Evolutionary conservation across 164 flowering plant genomes (phyloP), one percentile per base, ranked within the genome.

Genomic region (Houttuynia cordata): DNA sequence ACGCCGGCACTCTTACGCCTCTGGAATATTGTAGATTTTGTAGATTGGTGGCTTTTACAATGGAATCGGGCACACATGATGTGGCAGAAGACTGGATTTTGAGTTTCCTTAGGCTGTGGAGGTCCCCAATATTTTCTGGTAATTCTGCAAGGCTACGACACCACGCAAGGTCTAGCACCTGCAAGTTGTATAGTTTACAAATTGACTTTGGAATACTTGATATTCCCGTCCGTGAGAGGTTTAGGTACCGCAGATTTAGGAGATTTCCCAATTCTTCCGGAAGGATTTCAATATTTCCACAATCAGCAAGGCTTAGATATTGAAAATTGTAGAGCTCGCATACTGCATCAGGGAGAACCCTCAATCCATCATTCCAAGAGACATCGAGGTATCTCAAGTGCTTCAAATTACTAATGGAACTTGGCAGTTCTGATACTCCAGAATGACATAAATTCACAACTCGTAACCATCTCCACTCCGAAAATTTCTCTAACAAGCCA

Each of bases 321-420:
- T 62, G 65, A 12, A 62, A 54, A 47, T 56, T 42, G 53, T 42
- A 19, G 53, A 42, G 52, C 1, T 42, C 24, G 10, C 50, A 42
- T 10, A 63, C 25, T 13, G 24, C 42, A 18, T 63, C 23, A 18
- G 66, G 60, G 21, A 63, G 56, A 10, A 6, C 41, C 47, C 25
- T 24, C 14, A 63, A 42, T 23, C 37, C 6, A 2, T 18, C 18
- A 24, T 40, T 42, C 7, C 45, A 1, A n/a, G 53, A 56, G 20
- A 63, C 21, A 20, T 63, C 53, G 20, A 63, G 60, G 51, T 24
- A 56, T 14, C 60, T 63, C 40, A 63, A n/a, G 25, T 56, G 60
- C 25, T 56, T 63, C 53, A 56, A 63, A 1, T 51, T 18, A 15
- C 24, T 18, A 22, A 61, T n/a, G 9, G 47, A 52, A 51, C 18